These are phyloP conservation scores for Ampelomyces quisqualis DNA, from an alignment of 2,329 filamentous ascomycete species.

Conservation along the genomic window DNA sequence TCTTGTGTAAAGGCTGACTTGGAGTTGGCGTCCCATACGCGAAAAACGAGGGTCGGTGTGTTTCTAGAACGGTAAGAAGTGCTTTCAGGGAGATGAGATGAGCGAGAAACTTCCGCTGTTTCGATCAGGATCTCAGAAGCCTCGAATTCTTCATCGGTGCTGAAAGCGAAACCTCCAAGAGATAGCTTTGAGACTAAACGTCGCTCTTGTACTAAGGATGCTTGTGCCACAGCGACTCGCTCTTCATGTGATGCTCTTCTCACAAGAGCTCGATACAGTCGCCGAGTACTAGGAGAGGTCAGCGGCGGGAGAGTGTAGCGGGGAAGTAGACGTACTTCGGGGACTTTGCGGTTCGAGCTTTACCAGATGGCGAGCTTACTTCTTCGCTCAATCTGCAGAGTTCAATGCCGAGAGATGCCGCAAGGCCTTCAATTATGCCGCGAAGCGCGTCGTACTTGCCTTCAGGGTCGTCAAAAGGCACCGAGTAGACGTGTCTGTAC, in stretches of 20 bases:
- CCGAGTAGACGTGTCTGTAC: conserved; percentile 3
- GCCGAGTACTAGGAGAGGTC: too few relatives aligned
- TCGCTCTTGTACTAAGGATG: background rate
- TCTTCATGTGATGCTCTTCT: background rate
- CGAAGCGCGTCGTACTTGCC: conserved; percentile 6
- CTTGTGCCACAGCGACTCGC: background rate
- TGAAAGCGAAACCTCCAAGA: background rate
- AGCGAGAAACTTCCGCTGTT: background rate
- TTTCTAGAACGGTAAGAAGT: background rate
- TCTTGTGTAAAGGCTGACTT: background rate
- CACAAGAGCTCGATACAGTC: conserved; percentile 1
- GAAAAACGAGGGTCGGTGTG: conserved; percentile 1
- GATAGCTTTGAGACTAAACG: background rate
- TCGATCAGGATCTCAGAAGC: background rate
- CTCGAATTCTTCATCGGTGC: background rate
- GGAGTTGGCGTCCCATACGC: background rate
- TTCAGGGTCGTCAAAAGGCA: conserved; percentile 13
- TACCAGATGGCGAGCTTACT: background rate
- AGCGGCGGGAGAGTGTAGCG: too few relatives aligned
- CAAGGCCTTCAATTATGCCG: conserved; percentile 5
- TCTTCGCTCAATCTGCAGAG: conserved; percentile 3
- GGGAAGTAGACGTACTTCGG: too few relatives aligned
- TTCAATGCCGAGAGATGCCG: background rate
- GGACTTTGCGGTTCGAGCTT: conserved; percentile 7
- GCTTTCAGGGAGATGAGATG: background rate